A percentile compares a stretch with the other conserved stretches of the same genome.
Evolutionary conservation across 139 green algal species (phyloP).

Genomic region (Chlamydomonas asymmetrica): DNA sequence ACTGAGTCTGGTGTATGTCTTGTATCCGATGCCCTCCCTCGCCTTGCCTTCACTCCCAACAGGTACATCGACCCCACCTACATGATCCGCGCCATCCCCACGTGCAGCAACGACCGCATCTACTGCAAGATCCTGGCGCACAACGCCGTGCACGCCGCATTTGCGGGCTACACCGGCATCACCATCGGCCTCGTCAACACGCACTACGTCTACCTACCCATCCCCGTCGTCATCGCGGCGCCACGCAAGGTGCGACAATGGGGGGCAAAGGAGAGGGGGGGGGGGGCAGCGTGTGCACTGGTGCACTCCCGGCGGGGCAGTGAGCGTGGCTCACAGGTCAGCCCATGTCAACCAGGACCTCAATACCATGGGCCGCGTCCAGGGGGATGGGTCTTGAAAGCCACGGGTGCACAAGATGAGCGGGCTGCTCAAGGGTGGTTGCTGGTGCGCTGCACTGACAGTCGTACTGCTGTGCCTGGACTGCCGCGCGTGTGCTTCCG

Average conservation of each 20-base stretch:
- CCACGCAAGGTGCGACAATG: slow-evolving; percentile 30
- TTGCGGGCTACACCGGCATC: slow-evolving; percentile 76
- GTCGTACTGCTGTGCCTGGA: background rate
- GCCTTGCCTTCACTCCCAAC: background rate
- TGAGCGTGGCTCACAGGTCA: background rate
- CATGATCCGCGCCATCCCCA: slow-evolving; percentile 90
- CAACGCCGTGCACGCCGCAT: slow-evolving; percentile 92
- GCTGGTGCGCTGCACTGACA: background rate
- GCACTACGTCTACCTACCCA: slow-evolving; percentile 87
- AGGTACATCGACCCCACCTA: slow-evolving; percentile 88
- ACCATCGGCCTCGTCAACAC: slow-evolving; percentile 92
- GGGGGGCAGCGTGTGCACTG: background rate
- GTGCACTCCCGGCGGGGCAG: background rate
- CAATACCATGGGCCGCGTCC: too few species aligned
- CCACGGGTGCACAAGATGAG: background rate
- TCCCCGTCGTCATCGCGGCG: slow-evolving; percentile 84
- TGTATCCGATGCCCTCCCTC: background rate
- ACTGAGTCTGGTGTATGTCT: too few species aligned
- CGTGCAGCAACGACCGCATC: slow-evolving; percentile 86
- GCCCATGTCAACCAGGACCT: background rate
- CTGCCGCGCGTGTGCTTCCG: background rate
- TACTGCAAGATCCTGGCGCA: slow-evolving; percentile 95
- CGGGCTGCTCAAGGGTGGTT: background rate
- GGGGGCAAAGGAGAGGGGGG: background rate
- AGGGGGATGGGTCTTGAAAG: background rate